Evolutionary conservation across 2,329 filamentous ascomycete genomes (phyloP).

Genomic region (Xylariaceae sp.): DNA sequence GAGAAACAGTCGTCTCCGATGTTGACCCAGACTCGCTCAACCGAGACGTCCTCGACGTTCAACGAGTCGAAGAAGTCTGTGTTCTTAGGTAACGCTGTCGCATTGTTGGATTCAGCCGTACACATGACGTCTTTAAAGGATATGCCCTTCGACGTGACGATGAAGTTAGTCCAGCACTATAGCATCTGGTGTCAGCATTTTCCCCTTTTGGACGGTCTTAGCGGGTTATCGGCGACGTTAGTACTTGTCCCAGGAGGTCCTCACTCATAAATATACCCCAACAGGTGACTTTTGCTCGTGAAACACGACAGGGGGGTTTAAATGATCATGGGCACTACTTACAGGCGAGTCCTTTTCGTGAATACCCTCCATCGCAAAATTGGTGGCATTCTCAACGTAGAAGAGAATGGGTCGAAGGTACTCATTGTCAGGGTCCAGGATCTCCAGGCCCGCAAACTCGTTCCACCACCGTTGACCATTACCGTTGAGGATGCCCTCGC

Average conservation of each 20-base stretch:
- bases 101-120: conserved; percentile 53
- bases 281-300: no score
- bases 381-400: conserved; percentile 62
- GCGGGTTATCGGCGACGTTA: no score
- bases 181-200: no score
- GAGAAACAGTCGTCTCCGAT: conserved; percentile 65
- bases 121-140: conserved; percentile 57
- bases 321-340: no score
- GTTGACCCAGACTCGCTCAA: conserved; percentile 54
- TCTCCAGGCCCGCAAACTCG: conserved; percentile 46
- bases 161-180: conserved; percentile 63
- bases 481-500: conserved; percentile 58
- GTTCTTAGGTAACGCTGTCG: conserved; percentile 55
- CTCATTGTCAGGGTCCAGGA: conserved; percentile 55
- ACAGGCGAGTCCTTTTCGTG: conserved; percentile 60
- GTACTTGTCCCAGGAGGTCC: no score
- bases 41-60: conserved; percentile 56
- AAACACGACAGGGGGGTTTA: no score
- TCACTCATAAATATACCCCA: no score
- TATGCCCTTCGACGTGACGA: conserved; percentile 59
- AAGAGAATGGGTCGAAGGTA: conserved; percentile 64
- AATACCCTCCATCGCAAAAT: conserved; percentile 59
- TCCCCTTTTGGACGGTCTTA: no score
- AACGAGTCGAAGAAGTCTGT: conserved; percentile 65
- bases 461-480: conserved; percentile 53